These are phyloP conservation scores for Neonectria magnoliae DNA, from an alignment of 2,329 filamentous ascomycete species.

Conservation along the genomic window DNA sequence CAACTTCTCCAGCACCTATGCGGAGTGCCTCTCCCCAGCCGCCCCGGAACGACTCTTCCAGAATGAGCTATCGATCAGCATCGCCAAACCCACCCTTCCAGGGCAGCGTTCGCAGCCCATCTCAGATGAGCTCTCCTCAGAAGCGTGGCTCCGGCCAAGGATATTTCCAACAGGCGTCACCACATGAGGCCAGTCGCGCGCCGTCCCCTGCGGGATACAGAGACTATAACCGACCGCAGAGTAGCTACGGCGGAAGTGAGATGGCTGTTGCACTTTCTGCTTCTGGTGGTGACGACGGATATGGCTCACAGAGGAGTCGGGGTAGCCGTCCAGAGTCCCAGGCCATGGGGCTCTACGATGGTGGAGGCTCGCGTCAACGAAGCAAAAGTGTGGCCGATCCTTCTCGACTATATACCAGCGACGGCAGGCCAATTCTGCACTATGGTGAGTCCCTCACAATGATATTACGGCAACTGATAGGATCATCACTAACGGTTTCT, in stretches of 20 bases:
- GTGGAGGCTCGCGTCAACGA: constrained; percentile 61
- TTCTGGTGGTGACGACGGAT: constrained; percentile 62
- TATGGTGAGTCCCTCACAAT: constrained; percentile 76
- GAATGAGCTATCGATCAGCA: constrained; percentile 57
- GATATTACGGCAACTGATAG: too few species aligned
- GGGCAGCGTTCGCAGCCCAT: constrained; percentile 49
- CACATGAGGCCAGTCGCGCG: constrained; percentile 58
- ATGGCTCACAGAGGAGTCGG: constrained; percentile 65
- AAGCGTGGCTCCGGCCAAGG: constrained; percentile 60
- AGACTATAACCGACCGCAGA: constrained; percentile 61
- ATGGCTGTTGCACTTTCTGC: constrained; percentile 75
- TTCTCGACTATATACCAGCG: constrained; percentile 82
- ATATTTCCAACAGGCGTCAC: constrained; percentile 63
- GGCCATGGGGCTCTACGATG: constrained; percentile 67
- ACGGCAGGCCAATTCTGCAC: constrained; percentile 88
- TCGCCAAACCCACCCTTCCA: constrained; percentile 72
- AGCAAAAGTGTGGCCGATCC: constrained; percentile 90
- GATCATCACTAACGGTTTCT: constrained; percentile 33
- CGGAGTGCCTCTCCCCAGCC: constrained; percentile 73
- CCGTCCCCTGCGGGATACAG: constrained; percentile 61
- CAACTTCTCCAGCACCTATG: constrained; percentile 74
- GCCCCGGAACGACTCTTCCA: constrained; percentile 55
- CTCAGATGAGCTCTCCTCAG: constrained; percentile 53
- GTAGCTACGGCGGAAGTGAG: constrained; percentile 60
- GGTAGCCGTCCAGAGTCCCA: constrained; percentile 61